Evolutionary conservation across 768 basidiomycete species (phyloP).

Genomic region (Xerocomus potaroensis): DNA sequence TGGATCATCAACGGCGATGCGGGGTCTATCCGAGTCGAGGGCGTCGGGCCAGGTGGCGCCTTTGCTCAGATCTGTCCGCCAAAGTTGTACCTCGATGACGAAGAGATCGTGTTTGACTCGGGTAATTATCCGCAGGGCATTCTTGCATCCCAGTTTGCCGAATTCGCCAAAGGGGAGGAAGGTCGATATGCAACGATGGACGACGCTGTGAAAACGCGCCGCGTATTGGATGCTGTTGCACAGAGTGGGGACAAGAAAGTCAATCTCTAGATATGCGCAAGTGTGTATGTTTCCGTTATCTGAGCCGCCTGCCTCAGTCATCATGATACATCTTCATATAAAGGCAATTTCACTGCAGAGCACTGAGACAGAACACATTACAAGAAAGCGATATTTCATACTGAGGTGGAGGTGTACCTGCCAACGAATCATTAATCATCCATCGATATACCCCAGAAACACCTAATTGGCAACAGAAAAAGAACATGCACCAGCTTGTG

Average conservation of each 20-base stretch:
- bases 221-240: slow-evolving; percentile 1
- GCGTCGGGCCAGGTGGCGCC: background rate
- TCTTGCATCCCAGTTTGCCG: slow-evolving; percentile 5
- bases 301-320: no score
- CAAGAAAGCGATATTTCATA: no score
- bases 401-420: no score
- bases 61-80: slow-evolving; percentile 3
- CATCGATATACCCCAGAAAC: no score
- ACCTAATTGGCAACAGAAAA: no score
- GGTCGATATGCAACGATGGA: slow-evolving; percentile 6
- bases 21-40: slow-evolving; percentile 8
- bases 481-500: no score
- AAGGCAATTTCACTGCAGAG: no score
- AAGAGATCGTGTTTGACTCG: slow-evolving; percentile 1
- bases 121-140: background rate
- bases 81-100: slow-evolving; percentile 6
- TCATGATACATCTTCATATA: no score
- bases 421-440: no score
- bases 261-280: background rate
- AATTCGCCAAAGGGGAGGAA: slow-evolving; percentile 8
- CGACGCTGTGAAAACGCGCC: slow-evolving; percentile 7
- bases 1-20: slow-evolving; percentile 10
- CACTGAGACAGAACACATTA: no score
- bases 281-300: background rate
- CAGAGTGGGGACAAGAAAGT: background rate